Evolutionary conservation across 2,329 filamentous ascomycete species (phyloP), one percentile per base, ranked within the genome.

Genomic region (Clonostachys solani): DNA sequence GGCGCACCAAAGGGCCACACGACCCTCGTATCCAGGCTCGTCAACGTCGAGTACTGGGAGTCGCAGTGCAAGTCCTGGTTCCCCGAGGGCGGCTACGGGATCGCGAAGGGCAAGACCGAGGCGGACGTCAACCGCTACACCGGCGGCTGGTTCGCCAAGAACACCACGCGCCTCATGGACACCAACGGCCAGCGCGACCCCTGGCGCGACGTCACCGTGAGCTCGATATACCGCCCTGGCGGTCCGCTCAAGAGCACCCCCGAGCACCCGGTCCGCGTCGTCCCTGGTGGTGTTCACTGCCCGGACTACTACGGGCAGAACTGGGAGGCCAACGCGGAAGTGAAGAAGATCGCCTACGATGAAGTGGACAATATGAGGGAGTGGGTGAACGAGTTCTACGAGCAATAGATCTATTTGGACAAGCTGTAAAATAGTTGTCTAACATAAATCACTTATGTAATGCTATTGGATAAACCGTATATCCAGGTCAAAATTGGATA

Each of bases 161-260:
- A 78, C 47, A 75, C 73, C 3, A 75, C 72, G 15, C 72, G 80
- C 3, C 62, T 86, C 18, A 67, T 83, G 23, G 83, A 74, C 67
- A 69, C 73, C 6, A 83, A 84, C 53, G 81, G 75, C 40, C 68
- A 80, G 59, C 77, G 67, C 47, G 81, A 85, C 57, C 81, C 81
- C 6, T 84, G 81, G 81, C 68, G 73, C 34, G 71, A 77, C 5
- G 70, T 74, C 0, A 72, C 72, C 5, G 72, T 84, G 1, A 74
- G 72, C 1, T 77, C 76, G 16, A 65, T 71, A 23, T 72, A 73
- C 56, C 68, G 80, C 17, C 77, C 79, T 0, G 75, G 71, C 6
- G 81, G 81, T 0, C 77, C 79, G 2, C 59, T 83, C 15, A 13
- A 60, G 47, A 71, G 72, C 12, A 78, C 72, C 0, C 23, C 59